Conservation (phyloP, 2,329 filamentous ascomycete genomes). For the Amauroascus verrucosus region DNA sequence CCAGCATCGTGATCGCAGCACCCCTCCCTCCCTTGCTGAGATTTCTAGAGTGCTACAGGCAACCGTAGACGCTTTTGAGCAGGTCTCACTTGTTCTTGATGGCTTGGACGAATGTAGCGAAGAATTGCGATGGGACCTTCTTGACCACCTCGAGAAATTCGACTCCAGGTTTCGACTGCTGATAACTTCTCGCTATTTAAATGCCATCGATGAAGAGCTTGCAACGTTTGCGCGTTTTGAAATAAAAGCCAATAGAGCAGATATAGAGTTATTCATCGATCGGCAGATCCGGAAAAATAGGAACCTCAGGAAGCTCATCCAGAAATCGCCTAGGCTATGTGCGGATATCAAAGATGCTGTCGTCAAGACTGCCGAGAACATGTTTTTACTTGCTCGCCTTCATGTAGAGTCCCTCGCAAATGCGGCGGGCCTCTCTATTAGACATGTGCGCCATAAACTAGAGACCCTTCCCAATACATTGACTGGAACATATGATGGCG, state of each 20-base stretch:
- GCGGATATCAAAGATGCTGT: conserved; percentile 14
- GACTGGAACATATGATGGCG: conserved; percentile 33
- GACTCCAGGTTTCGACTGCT: not conserved
- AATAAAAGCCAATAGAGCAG: conserved; percentile 11
- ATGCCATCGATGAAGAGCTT: conserved; percentile 1
- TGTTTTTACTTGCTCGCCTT: conserved; percentile 24
- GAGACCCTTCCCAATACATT: conserved; percentile 18
- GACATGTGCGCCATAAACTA: conserved; percentile 10
- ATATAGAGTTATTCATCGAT: conserved; percentile 15
- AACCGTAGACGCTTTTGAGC: not conserved
- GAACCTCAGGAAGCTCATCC: conserved; percentile 5
- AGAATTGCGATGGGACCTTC: conserved; percentile 7
- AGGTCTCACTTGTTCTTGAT: conserved; percentile 18
- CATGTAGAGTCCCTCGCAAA: conserved; percentile 19
- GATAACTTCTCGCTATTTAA: not conserved
- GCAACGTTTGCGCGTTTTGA: not conserved
- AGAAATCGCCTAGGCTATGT: conserved; percentile 9
- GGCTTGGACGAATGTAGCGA: conserved; percentile 19
- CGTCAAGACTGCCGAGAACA: conserved; percentile 15
- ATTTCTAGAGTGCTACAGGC: conserved; percentile 9
- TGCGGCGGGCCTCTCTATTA: not conserved
- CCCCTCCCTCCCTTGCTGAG: conserved; percentile 8
- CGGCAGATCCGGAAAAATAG: conserved; percentile 10
- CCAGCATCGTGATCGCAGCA: conserved; percentile 2
- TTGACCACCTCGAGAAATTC: conserved; percentile 10